phyloP scores from a whole-genome alignment of 1,284 basidiomycete species.

The Anthracocystis walkeri region DNA sequence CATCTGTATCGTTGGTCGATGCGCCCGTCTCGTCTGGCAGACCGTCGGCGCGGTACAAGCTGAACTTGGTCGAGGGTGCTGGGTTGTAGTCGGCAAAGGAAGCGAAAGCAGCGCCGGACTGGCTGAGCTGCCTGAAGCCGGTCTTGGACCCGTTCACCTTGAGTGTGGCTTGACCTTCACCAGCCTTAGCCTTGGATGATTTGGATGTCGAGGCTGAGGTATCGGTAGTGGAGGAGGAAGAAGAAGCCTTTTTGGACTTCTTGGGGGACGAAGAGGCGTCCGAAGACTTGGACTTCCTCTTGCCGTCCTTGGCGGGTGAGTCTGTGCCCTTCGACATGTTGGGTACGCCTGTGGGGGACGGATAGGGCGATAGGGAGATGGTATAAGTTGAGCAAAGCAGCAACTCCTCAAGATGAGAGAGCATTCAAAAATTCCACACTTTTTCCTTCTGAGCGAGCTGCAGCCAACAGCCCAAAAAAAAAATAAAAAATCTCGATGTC shows the following conservation, averaged over 20 bases:
- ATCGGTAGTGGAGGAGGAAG: conserved; percentile 4
- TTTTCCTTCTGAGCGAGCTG: too few species aligned
- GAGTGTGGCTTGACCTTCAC: conserved; percentile 31
- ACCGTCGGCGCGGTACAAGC: conserved; percentile 48
- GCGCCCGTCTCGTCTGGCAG: conserved; percentile 45
- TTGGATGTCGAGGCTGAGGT: conserved; percentile 23
- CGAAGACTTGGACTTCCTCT: conserved; percentile 41
- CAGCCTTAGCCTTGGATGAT: conserved; percentile 25
- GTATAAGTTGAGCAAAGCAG: neutral
- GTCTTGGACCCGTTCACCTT: conserved; percentile 23
- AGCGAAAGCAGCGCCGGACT: conserved; percentile 40
- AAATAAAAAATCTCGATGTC: too few species aligned
- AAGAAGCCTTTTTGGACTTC: conserved; percentile 39
- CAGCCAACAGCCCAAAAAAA: too few species aligned
- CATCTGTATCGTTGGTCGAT: conserved; percentile 27
- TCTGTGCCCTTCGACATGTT: conserved; percentile 24
- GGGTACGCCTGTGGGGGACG: neutral
- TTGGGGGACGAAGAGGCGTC: conserved; percentile 31
- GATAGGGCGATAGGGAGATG: neutral
- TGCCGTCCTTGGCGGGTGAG: conserved; percentile 28
- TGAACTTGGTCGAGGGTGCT: conserved; percentile 44
- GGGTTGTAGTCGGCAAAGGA: conserved; percentile 53
- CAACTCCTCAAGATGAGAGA: too few species aligned
- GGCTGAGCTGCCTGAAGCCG: conserved; percentile 30
- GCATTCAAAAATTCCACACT: too few species aligned